These are phyloP conservation scores for Pouteria glomerata DNA, from an alignment of 148 eudicot species.

Conservation along the genomic window DNA sequence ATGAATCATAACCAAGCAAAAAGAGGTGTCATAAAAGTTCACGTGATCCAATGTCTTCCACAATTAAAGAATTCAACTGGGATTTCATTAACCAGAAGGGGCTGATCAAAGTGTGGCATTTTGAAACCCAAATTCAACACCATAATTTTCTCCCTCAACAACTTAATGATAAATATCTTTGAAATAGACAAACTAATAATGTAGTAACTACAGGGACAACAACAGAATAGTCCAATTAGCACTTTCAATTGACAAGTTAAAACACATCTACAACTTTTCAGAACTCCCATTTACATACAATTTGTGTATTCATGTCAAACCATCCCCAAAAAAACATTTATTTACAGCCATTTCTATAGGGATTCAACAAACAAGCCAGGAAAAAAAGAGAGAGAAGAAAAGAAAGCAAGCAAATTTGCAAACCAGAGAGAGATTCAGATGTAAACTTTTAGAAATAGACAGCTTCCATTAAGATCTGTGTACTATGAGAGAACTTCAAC, in stretches of 20 bases:
- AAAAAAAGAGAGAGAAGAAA: background rate
- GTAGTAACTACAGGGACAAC: background rate
- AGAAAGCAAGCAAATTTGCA: background rate
- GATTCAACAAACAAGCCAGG: background rate
- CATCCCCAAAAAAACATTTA: background rate
- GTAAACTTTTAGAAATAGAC: background rate
- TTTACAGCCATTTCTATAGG: constrained; percentile 8
- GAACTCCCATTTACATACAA: constrained; percentile 5
- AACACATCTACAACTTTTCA: constrained; percentile 10
- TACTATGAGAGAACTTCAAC: background rate
- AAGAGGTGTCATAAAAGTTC: background rate
- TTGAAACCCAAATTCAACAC: background rate
- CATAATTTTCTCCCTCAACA: background rate
- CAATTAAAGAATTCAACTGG: background rate
- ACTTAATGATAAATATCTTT: background rate
- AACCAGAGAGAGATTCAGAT: background rate
- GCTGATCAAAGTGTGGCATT: background rate
- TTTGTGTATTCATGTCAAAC: constrained; percentile 12
- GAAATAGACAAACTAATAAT: background rate
- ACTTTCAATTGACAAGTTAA: background rate
- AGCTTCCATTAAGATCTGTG: background rate
- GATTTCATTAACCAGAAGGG: background rate
- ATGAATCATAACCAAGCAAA: background rate
- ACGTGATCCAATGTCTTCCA: background rate
- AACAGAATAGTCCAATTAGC: background rate